A percentile compares a stretch with the other conserved stretches of the same genome.
phyloP scores from a whole-genome alignment of 1,139 yeast species.

The Yamadazyma epiphylla region DNA sequence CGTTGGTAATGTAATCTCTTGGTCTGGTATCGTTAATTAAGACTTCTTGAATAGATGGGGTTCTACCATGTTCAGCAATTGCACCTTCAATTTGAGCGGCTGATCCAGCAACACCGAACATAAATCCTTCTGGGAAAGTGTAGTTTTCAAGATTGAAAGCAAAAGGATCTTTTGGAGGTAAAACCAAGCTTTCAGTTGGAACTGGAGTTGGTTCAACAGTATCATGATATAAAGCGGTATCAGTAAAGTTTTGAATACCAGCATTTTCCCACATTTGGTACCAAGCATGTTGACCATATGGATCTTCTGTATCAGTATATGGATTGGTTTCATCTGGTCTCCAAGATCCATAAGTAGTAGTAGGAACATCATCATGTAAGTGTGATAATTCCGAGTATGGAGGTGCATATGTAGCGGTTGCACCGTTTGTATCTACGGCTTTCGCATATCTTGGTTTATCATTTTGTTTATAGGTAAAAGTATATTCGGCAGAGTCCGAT shows the following conservation, averaged over 20 bases:
- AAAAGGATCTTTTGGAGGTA: constrained; percentile 18
- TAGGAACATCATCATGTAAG: constrained; percentile 10
- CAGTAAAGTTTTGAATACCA: constrained; percentile 13
- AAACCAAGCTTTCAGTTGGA: constrained; percentile 16
- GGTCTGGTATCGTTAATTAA: constrained; percentile 9
- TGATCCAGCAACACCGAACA: constrained; percentile 23
- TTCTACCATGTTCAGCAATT: constrained; percentile 26
- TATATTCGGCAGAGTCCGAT: constrained; percentile 5
- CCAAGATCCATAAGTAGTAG: constrained; percentile 18
- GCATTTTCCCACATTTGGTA: constrained; percentile 16
- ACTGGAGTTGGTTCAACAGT: constrained; percentile 20
- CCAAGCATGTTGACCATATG: constrained; percentile 21
- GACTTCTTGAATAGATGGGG: constrained; percentile 28
- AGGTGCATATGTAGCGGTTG: constrained; percentile 11
- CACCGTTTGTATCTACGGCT: constrained; percentile 5
- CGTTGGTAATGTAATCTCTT: constrained; percentile 23
- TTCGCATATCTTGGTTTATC: constrained; percentile 12
- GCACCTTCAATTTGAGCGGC: constrained; percentile 36
- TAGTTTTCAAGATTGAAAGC: constrained; percentile 12
- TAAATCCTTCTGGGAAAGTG: constrained; percentile 17
- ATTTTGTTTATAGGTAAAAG: constrained; percentile 5
- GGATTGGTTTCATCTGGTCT: constrained; percentile 13
- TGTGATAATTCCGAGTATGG: constrained; percentile 11
- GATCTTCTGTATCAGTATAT: constrained; percentile 16
- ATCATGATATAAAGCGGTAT: constrained; percentile 13